These are phyloP conservation scores for Spizellomyces punctatus DNA, from an alignment of 192 early-diverging fungal genomes.

Conservation along the genomic window DNA sequence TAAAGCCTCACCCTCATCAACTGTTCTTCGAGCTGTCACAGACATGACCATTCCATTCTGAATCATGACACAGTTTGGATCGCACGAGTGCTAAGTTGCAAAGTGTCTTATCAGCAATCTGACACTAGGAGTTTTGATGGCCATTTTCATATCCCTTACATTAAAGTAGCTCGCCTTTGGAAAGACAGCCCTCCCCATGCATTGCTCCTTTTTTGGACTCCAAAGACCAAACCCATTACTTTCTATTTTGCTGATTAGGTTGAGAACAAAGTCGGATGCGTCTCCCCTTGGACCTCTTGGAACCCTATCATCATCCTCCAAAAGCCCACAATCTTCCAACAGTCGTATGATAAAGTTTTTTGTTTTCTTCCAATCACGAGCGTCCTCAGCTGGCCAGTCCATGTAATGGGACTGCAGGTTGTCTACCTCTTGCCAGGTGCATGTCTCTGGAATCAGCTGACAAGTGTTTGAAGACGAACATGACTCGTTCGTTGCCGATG, in stretches of 20 bases:
- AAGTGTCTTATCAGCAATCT: slow-evolving; percentile 3
- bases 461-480: neutral
- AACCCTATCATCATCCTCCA: slow-evolving; percentile 34
- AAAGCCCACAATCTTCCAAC: slow-evolving; percentile 45
- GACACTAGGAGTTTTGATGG: neutral
- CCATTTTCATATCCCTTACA: slow-evolving; percentile 32
- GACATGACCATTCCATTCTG: slow-evolving; percentile 37
- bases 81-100: slow-evolving; percentile 58
- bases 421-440: slow-evolving; percentile 21
- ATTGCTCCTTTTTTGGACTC: slow-evolving; percentile 36
- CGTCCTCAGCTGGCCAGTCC: slow-evolving; percentile 61
- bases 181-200: slow-evolving; percentile 56
- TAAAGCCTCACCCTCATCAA: slow-evolving; percentile 45
- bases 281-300: slow-evolving; percentile 4
- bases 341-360: slow-evolving; percentile 48
- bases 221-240: slow-evolving; percentile 74
- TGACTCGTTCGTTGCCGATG: slow-evolving; percentile 1
- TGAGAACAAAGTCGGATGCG: slow-evolving; percentile 50
- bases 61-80: slow-evolving; percentile 50
- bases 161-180: slow-evolving; percentile 69
- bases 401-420: slow-evolving; percentile 60
- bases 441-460: neutral
- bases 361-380: slow-evolving; percentile 59
- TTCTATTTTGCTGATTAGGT: slow-evolving; percentile 61
- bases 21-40: slow-evolving; percentile 23